Percentiles rank a stretch among this genome's conserved stretches.
Evolutionary conservation across 2,329 filamentous ascomycete genomes (phyloP).

Genomic region (Cladosporium sp.): DNA sequence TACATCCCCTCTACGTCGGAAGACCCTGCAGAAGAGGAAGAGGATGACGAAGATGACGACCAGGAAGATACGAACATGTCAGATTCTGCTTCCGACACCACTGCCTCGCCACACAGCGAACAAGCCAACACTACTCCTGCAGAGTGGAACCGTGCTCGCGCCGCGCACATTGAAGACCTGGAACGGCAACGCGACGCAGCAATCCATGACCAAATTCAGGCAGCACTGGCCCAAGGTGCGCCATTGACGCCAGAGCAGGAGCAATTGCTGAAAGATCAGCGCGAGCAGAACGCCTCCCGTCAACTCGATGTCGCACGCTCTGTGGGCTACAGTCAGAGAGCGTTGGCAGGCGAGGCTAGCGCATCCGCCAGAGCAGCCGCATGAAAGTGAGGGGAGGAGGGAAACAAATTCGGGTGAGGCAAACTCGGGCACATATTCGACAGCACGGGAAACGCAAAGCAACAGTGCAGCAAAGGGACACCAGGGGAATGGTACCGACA

Average conservation of each 20-base stretch:
- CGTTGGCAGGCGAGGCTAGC: constrained; percentile 11
- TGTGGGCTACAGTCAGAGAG: constrained; percentile 11
- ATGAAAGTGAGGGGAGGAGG: neutral
- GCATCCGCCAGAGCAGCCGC: constrained; percentile 13
- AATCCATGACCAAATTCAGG: constrained; percentile 34
- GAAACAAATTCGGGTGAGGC: neutral
- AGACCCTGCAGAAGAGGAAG: constrained; percentile 22
- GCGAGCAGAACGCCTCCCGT: constrained; percentile 26
- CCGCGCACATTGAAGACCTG: constrained; percentile 31
- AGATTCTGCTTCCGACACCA: constrained; percentile 15
- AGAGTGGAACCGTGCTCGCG: constrained; percentile 27
- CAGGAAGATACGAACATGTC: constrained; percentile 24
- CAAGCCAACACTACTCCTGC: constrained; percentile 25
- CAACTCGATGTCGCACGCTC: constrained; percentile 11
- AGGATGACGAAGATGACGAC: constrained; percentile 26
- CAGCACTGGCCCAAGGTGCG: constrained; percentile 35
- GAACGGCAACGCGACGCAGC: constrained; percentile 29
- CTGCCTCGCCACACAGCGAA: constrained; percentile 12
- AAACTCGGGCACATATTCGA: neutral
- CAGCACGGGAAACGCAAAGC: neutral
- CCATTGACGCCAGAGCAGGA: constrained; percentile 37
- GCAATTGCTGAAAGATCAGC: constrained; percentile 38
- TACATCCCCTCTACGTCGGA: constrained; percentile 19
- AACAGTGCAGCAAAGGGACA: neutral
- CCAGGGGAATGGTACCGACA: neutral